Evolutionary conservation across 164 flowering plant species (phyloP), one percentile per base, ranked within the genome.

Genomic region (Vitis rupestris): DNA sequence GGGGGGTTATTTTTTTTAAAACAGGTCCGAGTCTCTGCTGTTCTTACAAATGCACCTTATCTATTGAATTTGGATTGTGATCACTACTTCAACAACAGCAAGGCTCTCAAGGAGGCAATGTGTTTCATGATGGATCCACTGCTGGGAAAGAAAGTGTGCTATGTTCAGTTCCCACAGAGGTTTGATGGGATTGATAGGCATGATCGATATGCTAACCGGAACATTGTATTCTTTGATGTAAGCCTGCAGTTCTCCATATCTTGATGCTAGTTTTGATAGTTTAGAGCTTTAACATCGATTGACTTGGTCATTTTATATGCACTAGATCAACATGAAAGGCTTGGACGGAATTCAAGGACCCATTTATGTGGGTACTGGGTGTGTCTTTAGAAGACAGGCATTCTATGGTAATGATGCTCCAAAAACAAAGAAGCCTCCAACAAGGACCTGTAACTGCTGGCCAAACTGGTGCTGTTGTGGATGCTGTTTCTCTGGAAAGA

Each of bases 321-420:
- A 31, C 5, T 81, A 89, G 94, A 89, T 89, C 67, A 89, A 89
- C 73, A 83, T 90, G 92, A 90, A 82, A 83, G 90, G 94, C 37
- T 70, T 90, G 74, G 94, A 90, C 78, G 94, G 94, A 3, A 82
- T 90, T 72, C 94, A 90, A 83, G 94, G 94, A 37, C 94, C 92
- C n/a, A 85, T 90, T 29, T 88, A 85, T 78, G 92, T 86, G 10
- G 94, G 94, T 17, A 90, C 92, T 52, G 94, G 94, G 27, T 86
- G 92, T 75, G 88, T 88, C 50, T 87, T 89, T 77, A 79, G 88
- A 68, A 87, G 90, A 78, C 88, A 79, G 60, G 88, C 94, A 15
- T 77, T 89, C 13, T 89, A 89, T 78, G 91, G 94, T 17, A 73
- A 47, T 76, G 90, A 85, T 78, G 87, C 91, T 63, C 90, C 91